Evolutionary conservation across 345 rosid genomes (phyloP).

Genomic region (Pistacia integerrima): DNA sequence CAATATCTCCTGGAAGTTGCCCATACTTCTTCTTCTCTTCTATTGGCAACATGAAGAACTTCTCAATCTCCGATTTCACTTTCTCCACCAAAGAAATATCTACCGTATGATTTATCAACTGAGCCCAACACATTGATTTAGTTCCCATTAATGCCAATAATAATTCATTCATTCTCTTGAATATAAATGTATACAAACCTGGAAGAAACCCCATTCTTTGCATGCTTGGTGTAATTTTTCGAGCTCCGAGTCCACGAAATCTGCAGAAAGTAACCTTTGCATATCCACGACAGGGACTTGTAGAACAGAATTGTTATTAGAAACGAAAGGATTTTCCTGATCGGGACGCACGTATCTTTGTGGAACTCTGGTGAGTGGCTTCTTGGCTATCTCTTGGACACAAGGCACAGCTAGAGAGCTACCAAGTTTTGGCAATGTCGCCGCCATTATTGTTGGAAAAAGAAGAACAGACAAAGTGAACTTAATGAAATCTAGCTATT

Average conservation of each 20-base stretch:
- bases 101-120: constrained; percentile 29
- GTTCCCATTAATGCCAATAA: too few relatives aligned
- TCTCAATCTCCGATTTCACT: constrained; percentile 11
- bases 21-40: constrained; percentile 14
- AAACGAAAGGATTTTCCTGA: constrained; percentile 9
- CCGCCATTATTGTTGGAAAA: background rate
- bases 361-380: background rate
- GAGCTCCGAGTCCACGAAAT: constrained; percentile 16
- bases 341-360: constrained; percentile 2
- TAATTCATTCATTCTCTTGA: too few relatives aligned
- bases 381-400: constrained; percentile 18
- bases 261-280: constrained; percentile 14
- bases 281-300: constrained; percentile 25
- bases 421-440: background rate
- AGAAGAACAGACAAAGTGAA: too few relatives aligned
- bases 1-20: constrained; percentile 9
- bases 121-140: too few relatives aligned
- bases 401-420: constrained; percentile 3
- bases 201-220: constrained; percentile 34
- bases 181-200: constrained; percentile 11
- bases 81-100: constrained; percentile 8
- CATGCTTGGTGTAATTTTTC: constrained; percentile 29
- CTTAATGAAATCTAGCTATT: too few relatives aligned
- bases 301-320: background rate
- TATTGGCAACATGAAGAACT: constrained; percentile 12